Evolutionary conservation across 2,329 filamentous ascomycete genomes (phyloP), one percentile per base, ranked within the genome.

Genomic region (Zymoseptoria ardabiliae): DNA sequence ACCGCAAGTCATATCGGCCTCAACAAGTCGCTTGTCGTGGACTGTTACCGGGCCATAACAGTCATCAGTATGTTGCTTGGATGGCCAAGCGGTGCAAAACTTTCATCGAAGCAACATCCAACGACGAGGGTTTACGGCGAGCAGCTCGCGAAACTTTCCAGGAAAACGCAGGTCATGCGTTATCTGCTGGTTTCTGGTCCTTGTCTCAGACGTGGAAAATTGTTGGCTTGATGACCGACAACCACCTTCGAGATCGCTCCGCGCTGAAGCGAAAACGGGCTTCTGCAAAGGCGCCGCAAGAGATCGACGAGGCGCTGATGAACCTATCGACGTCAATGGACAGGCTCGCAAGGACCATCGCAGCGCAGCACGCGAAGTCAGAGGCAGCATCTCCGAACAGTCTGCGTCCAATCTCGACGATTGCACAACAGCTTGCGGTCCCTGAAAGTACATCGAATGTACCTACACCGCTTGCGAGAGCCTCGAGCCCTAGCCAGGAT

Each of bases 141-240:
- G 53, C 63, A 51, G 61, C 69, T 13, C 54, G 55, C n/a, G 59
- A 62, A 48, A 56, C 62, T 20, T 63, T 65, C 50, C 48, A 55
- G 21, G 57, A 55, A 13, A 65, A 64, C n/a, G 61, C 59, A 28
- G 53, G 59, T n/a, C 30, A 58, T 30, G 45, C 57, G 22, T 53
- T 55, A 3, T 56, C 55, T n/a, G 53, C 64, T 28, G 78, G 48
- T 72, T 79, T 62, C 74, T 79, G 56, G 63, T 76, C 79, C 57
- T 72, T 83, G 52, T 81, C 84, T 30, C 81, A 85, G 63, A 82
- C 82, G 20, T 87, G 83, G 83, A 79, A 78, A 57, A 77, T 86
- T 21, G 70, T 85, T 35, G 80, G 79, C 57, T 75, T 77, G 58
- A 76, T 78, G 23, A 74, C 83, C 56, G 68, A 78, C 2, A 76